These are phyloP conservation scores for Phoenix dactylifera DNA, from an alignment of 176 grass and related monocot species.

Conservation along the genomic window DNA sequence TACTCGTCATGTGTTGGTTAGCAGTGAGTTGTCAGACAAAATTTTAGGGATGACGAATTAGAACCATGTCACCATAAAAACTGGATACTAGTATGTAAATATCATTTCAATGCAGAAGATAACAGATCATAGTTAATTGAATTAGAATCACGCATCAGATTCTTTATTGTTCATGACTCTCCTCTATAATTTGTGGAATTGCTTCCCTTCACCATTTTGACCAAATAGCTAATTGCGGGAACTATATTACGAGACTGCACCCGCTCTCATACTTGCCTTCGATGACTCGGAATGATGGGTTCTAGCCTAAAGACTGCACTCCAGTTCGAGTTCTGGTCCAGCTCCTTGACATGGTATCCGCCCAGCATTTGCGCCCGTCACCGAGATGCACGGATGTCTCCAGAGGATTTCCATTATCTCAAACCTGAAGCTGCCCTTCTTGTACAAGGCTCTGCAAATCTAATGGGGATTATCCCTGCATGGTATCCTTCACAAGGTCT, in stretches of 20 bases:
- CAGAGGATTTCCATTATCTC: slow-evolving; percentile 25
- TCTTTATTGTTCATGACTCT: no score
- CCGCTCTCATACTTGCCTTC: no score
- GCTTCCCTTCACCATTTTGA: slow-evolving; percentile 5
- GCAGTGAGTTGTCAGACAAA: no score
- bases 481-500: slow-evolving; percentile 15
- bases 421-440: slow-evolving; percentile 20
- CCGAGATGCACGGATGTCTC: slow-evolving; percentile 17
- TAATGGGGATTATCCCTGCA: slow-evolving; percentile 24
- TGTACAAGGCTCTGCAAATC: slow-evolving; percentile 18
- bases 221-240: slow-evolving; percentile 30
- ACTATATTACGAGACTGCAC: slow-evolving; percentile 19
- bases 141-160: no score
- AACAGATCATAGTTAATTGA: no score
- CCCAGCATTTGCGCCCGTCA: slow-evolving; percentile 19
- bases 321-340: slow-evolving; percentile 30
- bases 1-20: no score
- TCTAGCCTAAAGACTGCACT: background rate
- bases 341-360: slow-evolving; percentile 29
- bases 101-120: no score
- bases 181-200: background rate
- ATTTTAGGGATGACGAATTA: no score
- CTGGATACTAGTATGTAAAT: no score
- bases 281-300: no score
- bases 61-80: no score